A percentile compares a stretch with the other conserved stretches of the same genome.
Conservation (phyloP, 148 eudicot species). For the Vaccinium vitisidaea region DNA sequence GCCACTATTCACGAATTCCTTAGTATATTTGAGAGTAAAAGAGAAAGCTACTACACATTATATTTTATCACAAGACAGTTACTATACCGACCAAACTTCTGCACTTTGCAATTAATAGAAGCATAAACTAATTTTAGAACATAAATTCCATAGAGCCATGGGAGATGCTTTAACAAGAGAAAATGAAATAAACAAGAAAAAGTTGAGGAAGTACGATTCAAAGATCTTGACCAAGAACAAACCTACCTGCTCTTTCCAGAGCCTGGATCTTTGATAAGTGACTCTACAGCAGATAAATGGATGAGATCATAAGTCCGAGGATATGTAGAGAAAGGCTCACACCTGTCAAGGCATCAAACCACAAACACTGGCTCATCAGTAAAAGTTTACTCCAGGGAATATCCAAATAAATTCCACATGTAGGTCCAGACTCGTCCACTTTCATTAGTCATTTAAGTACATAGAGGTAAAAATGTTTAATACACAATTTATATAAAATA, state of each 20-base stretch:
- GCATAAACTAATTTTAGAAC: background rate
- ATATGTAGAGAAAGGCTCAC: slow-evolving; percentile 99
- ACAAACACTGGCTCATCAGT: slow-evolving; percentile 11
- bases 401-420: background rate
- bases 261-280: slow-evolving; percentile 64
- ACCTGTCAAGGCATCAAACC: slow-evolving; percentile 52
- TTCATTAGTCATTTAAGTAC: background rate
- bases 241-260: slow-evolving; percentile 78
- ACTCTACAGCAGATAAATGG: slow-evolving; percentile 72
- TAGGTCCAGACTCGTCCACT: background rate
- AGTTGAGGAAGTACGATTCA: background rate
- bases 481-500: background rate
- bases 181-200: slow-evolving; percentile 1
- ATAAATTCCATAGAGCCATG: background rate
- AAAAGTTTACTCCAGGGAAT: background rate
- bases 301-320: slow-evolving; percentile 95
- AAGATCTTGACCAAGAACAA: background rate
- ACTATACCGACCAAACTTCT: background rate
- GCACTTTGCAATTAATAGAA: background rate
- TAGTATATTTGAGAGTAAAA: background rate
- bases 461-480: background rate
- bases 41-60: background rate
- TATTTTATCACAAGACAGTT: background rate
- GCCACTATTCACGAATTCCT: background rate
- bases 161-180: background rate